Evolutionary conservation across 371 early-diverging fungal genomes (phyloP).

Genomic region (Massospora cicadina): DNA sequence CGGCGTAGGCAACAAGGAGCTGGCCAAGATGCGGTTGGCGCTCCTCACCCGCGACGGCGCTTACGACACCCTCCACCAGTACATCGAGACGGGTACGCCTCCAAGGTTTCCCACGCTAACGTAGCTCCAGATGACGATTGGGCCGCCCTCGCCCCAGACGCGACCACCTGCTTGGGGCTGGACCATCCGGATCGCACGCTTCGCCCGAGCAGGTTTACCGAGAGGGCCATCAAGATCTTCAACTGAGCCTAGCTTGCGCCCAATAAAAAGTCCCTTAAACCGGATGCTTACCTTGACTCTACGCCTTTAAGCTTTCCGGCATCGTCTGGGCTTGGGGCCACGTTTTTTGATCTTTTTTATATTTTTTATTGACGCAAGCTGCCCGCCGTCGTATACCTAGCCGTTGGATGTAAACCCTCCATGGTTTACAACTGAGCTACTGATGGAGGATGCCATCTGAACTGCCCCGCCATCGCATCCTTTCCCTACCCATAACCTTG

Average conservation of each 20-base stretch:
- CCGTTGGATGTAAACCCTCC: no score
- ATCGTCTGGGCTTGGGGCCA: no score
- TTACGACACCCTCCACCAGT: conserved; percentile 12
- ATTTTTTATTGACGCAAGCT: no score
- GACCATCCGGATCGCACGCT: conserved; percentile 8
- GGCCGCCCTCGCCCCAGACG: background rate
- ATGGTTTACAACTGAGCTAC: no score
- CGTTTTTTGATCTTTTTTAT: no score
- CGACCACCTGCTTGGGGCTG: background rate
- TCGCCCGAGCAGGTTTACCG: conserved; percentile 7
- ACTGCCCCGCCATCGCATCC: no score
- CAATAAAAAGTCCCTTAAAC: no score
- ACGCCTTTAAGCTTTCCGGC: no score
- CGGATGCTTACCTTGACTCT: no score
- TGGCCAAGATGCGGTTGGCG: conserved; percentile 50
- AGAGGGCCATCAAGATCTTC: conserved; percentile 14
- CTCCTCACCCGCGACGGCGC: conserved; percentile 19
- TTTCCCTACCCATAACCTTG: no score
- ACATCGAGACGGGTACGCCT: conserved; percentile 10
- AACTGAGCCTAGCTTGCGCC: conserved; percentile 7
- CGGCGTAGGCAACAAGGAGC: conserved; percentile 73
- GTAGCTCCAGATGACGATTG: conserved; percentile 8
- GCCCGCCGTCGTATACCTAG: no score
- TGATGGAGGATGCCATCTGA: no score
- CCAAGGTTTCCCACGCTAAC: background rate